Base-by-base conservation (phyloP, 2,329 filamentous ascomycete species). In the Decorospora gaudefroyi region DNA sequence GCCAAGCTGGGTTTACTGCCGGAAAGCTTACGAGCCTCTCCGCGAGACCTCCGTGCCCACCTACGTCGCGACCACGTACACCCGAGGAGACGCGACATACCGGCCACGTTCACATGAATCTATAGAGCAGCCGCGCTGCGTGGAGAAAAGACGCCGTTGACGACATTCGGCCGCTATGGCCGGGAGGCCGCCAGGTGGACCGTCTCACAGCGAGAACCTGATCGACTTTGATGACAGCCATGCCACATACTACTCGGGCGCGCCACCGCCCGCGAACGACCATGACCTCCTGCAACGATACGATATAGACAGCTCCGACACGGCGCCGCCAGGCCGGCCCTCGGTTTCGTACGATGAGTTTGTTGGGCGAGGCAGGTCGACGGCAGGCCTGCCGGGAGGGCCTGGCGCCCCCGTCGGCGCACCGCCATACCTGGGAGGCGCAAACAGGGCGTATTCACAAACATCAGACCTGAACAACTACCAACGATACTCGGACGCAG, bases 301-400 rank as follows among this genome's bases (percentile, higher is more conserved):
- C 73, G 81, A 87, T 63, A 83, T 86, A 65, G 79, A 88, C 62
- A 78, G 83, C 55, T 76, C 78, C 52, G 82, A 88, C 55, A 76
- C 80, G 54, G 72, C 84, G 58, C 75, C 79, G 32, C 80, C 81
- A 50, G 74, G 83, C 44, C 87, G 92, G 57, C 88, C 90, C 38
- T 96, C 91, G 17, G 84, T 92, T 38, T 95, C 90, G 46, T 96
- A 96, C 73, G 92, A 96, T 77, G 87, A 93, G 62, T 97, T 96
- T 69, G 86, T 97, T 51, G 92, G 92, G 53, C 84, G 78, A 35
- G 75, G 76, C 53, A 77, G 76, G 49, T 74, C 78, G 47, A 46
- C 52, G 6, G 53, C 75, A 64, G 71, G 65, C 49, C 54, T 77
- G 57, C 71, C 74, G 40, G 71, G 74, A 57, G 69, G 73, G 26